phyloP scores from a whole-genome alignment of 2,329 filamentous ascomycete species.

The Fusarium robinianum region DNA sequence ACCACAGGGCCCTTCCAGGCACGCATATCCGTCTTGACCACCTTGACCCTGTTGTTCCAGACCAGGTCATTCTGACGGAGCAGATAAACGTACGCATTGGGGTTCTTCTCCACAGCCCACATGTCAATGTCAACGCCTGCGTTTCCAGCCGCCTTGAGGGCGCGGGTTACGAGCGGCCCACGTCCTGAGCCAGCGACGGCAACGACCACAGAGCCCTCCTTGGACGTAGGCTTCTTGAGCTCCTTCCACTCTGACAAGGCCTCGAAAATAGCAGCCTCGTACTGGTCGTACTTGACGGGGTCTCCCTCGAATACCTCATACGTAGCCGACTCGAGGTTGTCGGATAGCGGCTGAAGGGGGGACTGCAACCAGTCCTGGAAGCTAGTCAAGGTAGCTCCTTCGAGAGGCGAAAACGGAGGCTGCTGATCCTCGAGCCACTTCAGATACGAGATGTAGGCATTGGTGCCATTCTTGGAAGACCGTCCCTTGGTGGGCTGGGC shows the following conservation, averaged over 20 bases:
- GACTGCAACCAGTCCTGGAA: slow-evolving; percentile 96
- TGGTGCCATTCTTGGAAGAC: slow-evolving; percentile 37
- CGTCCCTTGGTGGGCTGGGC: slow-evolving; percentile 21
- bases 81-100: slow-evolving; percentile 92
- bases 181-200: slow-evolving; percentile 93
- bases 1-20: slow-evolving; percentile 83
- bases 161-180: slow-evolving; percentile 87
- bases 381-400: slow-evolving; percentile 56
- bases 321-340: slow-evolving; percentile 95
- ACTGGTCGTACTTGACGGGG: slow-evolving; percentile 96
- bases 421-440: slow-evolving; percentile 84
- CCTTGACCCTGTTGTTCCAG: slow-evolving; percentile 81
- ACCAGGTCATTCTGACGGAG: slow-evolving; percentile 79
- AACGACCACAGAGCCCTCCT: slow-evolving; percentile 74
- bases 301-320: slow-evolving; percentile 99
- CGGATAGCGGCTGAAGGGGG: slow-evolving; percentile 89
- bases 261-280: slow-evolving; percentile 80
- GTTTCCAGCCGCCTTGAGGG: slow-evolving; percentile 75
- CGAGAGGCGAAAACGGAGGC: slow-evolving; percentile 59
- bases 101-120: slow-evolving; percentile 97
- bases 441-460: slow-evolving; percentile 74
- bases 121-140: slow-evolving; percentile 80
- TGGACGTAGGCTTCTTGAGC: slow-evolving; percentile 72
- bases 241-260: slow-evolving; percentile 80
- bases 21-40: slow-evolving; percentile 97